A percentile compares a stretch with the other conserved stretches of the same genome.
phyloP scores from a whole-genome alignment of 306 rosid genomes.

The Castanopsis chinensis region DNA sequence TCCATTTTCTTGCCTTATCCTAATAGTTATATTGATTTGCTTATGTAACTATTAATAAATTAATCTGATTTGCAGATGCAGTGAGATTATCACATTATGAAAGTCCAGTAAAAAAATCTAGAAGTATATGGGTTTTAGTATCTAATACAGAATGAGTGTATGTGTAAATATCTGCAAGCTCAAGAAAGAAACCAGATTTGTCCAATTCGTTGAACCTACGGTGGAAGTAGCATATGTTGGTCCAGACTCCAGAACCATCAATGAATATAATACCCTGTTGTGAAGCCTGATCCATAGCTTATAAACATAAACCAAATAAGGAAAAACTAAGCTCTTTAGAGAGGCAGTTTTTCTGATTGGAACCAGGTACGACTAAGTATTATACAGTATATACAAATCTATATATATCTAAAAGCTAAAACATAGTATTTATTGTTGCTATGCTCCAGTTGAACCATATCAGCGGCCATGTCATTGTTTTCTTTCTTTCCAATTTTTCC shows the following conservation, averaged over 20 bases:
- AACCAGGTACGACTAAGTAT: constrained; percentile 4
- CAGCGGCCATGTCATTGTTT: no score
- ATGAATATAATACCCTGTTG: constrained; percentile 64
- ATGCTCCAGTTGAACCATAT: no score
- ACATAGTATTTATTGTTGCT: no score
- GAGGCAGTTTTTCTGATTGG: neutral
- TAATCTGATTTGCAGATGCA: neutral
- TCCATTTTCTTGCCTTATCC: no score
- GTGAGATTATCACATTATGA: neutral
- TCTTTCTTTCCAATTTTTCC: no score
- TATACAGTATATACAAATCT: neutral
- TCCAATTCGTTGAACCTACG: constrained; percentile 36
- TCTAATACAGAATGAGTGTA: constrained; percentile 13
- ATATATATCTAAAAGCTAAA: no score
- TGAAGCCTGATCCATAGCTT: constrained; percentile 79
- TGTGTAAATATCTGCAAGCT: constrained; percentile 5
- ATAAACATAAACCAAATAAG: constrained; percentile 13
- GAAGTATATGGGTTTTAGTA: neutral
- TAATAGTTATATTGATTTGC: neutral
- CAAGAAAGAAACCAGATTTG: constrained; percentile 12
- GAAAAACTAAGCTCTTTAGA: no score
- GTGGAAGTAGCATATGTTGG: constrained; percentile 92
- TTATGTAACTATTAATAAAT: neutral
- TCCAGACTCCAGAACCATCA: constrained; percentile 60
- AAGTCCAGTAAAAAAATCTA: neutral